These are phyloP conservation scores for Fraxinus excelsior DNA, from an alignment of 257 asterid genomes.

Conservation along the genomic window DNA sequence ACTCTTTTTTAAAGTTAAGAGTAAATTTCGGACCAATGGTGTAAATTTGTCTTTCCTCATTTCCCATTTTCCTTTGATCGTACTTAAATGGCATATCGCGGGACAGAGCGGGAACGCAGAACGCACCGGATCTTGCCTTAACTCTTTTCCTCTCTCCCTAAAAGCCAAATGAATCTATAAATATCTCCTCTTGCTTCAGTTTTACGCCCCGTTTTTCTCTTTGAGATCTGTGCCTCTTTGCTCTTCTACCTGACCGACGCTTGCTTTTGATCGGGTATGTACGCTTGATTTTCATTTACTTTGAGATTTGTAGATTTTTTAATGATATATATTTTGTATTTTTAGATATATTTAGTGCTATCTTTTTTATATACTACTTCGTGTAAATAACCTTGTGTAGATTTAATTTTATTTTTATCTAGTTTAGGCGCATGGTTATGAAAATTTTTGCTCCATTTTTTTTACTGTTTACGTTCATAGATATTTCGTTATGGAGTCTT, in stretches of 20 bases:
- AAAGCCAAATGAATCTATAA: constrained; percentile 26
- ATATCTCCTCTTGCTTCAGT: constrained; percentile 42
- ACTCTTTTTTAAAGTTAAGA: neutral
- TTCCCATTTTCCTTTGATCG: neutral
- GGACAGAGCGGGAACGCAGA: constrained; percentile 54
- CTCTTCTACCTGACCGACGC: constrained; percentile 41
- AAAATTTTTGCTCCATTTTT: constrained; percentile 12
- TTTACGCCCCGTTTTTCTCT: constrained; percentile 35
- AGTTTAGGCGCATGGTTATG: constrained; percentile 6
- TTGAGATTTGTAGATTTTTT: neutral
- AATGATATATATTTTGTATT: neutral
- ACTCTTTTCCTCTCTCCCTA: constrained; percentile 41
- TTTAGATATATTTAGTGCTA: constrained; percentile 23
- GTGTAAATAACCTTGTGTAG: neutral
- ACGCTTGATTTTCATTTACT: constrained; percentile 13
- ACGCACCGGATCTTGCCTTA: constrained; percentile 33
- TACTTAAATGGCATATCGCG: constrained; percentile 3
- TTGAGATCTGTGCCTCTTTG: constrained; percentile 54
- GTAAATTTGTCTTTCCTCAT: neutral
- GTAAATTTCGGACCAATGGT: neutral
- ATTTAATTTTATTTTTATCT: neutral
- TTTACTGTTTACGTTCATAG: constrained; percentile 5
- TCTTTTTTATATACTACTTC: constrained; percentile 8
- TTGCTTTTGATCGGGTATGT: constrained; percentile 26
- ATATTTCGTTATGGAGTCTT: neutral